Evolutionary conservation across 2,329 filamentous ascomycete species (phyloP).

Genomic region (Amesomyces nigricolor): DNA sequence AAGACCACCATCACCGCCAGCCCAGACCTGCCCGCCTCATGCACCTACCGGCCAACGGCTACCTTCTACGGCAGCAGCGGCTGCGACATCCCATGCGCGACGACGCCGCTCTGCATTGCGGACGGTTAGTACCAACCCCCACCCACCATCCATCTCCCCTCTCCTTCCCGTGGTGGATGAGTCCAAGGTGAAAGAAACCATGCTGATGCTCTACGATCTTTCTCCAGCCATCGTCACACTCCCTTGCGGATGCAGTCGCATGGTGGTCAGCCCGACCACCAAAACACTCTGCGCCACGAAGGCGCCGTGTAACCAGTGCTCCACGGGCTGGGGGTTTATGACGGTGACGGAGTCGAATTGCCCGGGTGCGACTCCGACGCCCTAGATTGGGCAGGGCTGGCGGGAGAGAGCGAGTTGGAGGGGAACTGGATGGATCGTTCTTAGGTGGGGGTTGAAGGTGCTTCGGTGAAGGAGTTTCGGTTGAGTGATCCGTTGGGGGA

Average conservation of each 20-base stretch:
- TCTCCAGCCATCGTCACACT: constrained; percentile 13
- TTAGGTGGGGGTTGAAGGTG: no score
- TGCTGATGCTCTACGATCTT: neutral
- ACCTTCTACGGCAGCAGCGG: constrained; percentile 16
- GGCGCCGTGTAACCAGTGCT: constrained; percentile 16
- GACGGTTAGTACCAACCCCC: constrained; percentile 12
- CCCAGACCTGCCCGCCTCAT: constrained; percentile 10
- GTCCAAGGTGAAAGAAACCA: neutral
- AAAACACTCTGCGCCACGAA: constrained; percentile 19
- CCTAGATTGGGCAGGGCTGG: neutral
- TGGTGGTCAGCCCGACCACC: constrained; percentile 15
- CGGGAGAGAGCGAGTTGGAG: no score
- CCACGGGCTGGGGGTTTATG: constrained; percentile 17
- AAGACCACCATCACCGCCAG: neutral
- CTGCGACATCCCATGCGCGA: constrained; percentile 15
- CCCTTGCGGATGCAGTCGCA: constrained; percentile 22
- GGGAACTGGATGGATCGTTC: no score
- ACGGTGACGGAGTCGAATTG: constrained; percentile 10
- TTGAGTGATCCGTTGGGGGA: no score
- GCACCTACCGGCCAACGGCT: constrained; percentile 15
- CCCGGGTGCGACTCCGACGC: neutral
- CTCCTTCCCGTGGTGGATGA: neutral
- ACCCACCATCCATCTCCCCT: neutral
- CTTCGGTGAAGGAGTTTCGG: no score
- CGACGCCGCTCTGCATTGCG: constrained; percentile 10